phyloP scores from a whole-genome alignment of 768 basidiomycete genomes.

The Dentipellis sp. region DNA sequence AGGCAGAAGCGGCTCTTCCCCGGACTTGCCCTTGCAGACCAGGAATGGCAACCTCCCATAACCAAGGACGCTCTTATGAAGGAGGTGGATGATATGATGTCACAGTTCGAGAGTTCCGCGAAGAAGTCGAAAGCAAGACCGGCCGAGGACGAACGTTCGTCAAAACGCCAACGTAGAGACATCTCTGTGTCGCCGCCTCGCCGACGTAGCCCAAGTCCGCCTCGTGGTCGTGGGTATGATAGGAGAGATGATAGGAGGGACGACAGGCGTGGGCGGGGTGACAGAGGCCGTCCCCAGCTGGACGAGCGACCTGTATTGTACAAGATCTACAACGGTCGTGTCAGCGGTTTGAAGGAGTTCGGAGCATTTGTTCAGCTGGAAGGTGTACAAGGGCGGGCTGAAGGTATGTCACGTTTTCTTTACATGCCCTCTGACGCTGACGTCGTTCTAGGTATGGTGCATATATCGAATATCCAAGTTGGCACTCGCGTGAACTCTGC shows the following conservation, averaged over 20 bases:
- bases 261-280: slow-evolving; percentile 21
- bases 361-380: slow-evolving; percentile 92
- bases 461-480: slow-evolving; percentile 86
- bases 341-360: slow-evolving; percentile 86
- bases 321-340: slow-evolving; percentile 90
- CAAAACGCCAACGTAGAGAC: slow-evolving; percentile 49
- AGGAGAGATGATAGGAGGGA: slow-evolving; percentile 34
- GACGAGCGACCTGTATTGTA: slow-evolving; percentile 85
- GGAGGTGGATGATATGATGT: slow-evolving; percentile 88
- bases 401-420: slow-evolving; percentile 53
- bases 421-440: slow-evolving; percentile 5
- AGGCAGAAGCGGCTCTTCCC: slow-evolving; percentile 84
- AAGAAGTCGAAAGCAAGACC: slow-evolving; percentile 45
- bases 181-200: slow-evolving; percentile 37
- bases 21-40: slow-evolving; percentile 75
- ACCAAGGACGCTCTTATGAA: slow-evolving; percentile 76
- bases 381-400: slow-evolving; percentile 74
- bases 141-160: slow-evolving; percentile 23
- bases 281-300: slow-evolving; percentile 30
- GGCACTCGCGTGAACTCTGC: slow-evolving; percentile 83
- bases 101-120: slow-evolving; percentile 57
- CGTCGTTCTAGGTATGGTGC: slow-evolving; percentile 74
- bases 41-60: slow-evolving; percentile 49
- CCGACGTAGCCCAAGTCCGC: slow-evolving; percentile 49
- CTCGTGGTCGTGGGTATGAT: slow-evolving; percentile 43